phyloP scores from a whole-genome alignment of 805 yeast species.

The Candida gorgasii region DNA sequence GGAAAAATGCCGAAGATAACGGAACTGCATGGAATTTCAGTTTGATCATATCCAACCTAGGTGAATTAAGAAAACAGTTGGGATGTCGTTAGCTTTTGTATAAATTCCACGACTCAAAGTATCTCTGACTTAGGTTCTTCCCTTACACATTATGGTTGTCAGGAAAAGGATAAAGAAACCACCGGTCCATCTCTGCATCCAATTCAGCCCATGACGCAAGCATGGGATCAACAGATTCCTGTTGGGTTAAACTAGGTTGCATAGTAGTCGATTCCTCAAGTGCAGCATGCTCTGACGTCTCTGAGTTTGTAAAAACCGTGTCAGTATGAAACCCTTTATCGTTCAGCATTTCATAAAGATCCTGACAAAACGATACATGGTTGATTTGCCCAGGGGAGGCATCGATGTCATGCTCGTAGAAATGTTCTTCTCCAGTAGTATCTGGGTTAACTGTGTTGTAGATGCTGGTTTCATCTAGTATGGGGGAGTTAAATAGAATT shows the following conservation, averaged over 20 bases:
- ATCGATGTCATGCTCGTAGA: slow-evolving; percentile 13
- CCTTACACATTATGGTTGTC: slow-evolving; percentile 9
- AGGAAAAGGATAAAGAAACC: slow-evolving; percentile 17
- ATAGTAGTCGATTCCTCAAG: background rate
- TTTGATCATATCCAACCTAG: too few species aligned
- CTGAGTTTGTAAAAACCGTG: slow-evolving; percentile 8
- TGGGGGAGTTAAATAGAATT: slow-evolving; percentile 1
- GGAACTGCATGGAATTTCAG: too few species aligned
- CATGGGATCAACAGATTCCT: background rate
- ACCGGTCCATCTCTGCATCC: slow-evolving; percentile 17
- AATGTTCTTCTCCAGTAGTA: slow-evolving; percentile 6
- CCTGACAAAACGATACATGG: slow-evolving; percentile 5
- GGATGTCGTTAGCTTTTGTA: too few species aligned
- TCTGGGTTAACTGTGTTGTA: slow-evolving; percentile 1
- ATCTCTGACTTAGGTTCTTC: too few species aligned
- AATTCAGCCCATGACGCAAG: slow-evolving; percentile 8
- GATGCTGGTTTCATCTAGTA: background rate
- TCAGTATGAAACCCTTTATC: slow-evolving; percentile 8
- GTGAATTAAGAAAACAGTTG: too few species aligned
- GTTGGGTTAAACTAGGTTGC: background rate
- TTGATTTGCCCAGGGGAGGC: slow-evolving; percentile 11
- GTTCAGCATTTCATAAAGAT: slow-evolving; percentile 3
- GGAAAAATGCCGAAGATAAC: too few species aligned
- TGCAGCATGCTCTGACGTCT: slow-evolving; percentile 11
- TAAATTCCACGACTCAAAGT: too few species aligned